Base-by-base conservation (phyloP, 805 yeast species). In the Candida quercuum region DNA sequence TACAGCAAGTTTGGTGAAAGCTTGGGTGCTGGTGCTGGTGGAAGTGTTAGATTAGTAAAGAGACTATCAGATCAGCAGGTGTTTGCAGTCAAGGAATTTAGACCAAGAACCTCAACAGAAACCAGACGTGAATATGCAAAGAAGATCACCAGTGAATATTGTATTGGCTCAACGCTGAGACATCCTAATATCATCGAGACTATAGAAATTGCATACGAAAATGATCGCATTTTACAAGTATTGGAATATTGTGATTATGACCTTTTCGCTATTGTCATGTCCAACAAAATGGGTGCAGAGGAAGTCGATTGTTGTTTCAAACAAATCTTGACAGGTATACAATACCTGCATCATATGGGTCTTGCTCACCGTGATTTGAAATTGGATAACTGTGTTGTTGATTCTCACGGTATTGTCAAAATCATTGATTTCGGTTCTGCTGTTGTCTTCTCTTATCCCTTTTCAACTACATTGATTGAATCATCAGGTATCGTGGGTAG, bases 161-260 rank as follows among this genome's bases (percentile, higher is more conserved):
- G 96, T 65, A 85, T 89, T 51, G 96, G 97, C 1, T 81, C 91
- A 2, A 84, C 96, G 1, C 69, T 89, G 45, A 82, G 84, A 55
- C 95, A 89, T 60, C 86, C 94, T 16, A 88, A 89, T 57, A 84
- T 89, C 46, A 84, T 89, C 41, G 91, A 86, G 58, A 89, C 97
- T 1, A 77, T 89, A 37, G 97, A 89, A 56, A 87, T 89, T 36
- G 82, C 89, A 32, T 87, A 86, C 60, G 97, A 89, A 52, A 78
- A 82, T 48, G 93, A 86, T 45, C 71, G 91, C 39, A 82, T 87
- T 41, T 77, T 83, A 50, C 96, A 89, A 62, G 89, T 89, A 33
- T 84, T 89, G 94, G 97, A 89, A 56, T 89, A 86, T 60, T 88
- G 96, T 59, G 95, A 89, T 48, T 88, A 74, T 57, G 97, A 89